These are phyloP conservation scores for Alloascoidea africana DNA, from an alignment of 805 yeast species.

Conservation along the genomic window DNA sequence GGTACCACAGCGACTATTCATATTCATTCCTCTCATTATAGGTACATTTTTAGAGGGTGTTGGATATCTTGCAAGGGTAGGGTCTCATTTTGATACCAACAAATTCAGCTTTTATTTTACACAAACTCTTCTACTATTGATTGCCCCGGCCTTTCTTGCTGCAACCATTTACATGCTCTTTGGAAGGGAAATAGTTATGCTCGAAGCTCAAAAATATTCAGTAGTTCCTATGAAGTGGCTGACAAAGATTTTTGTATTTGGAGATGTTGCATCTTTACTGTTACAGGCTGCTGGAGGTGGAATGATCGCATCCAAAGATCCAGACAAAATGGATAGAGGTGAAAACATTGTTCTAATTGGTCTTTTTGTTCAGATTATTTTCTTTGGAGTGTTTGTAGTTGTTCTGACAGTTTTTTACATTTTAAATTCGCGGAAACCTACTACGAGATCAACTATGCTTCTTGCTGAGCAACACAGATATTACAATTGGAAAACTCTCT, in stretches of 20 bases:
- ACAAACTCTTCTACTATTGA: slow-evolving; percentile 9
- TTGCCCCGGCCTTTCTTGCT: slow-evolving; percentile 13
- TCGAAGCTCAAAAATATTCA: slow-evolving; percentile 7
- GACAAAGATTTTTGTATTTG: slow-evolving; percentile 11
- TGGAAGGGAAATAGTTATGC: slow-evolving; percentile 7
- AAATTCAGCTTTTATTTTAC: slow-evolving; percentile 5
- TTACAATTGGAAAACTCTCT: background rate
- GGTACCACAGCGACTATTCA: too few relatives aligned
- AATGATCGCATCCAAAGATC: slow-evolving; percentile 3
- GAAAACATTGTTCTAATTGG: slow-evolving; percentile 15
- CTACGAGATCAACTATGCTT: background rate
- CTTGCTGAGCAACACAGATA: background rate
- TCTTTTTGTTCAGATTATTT: slow-evolving; percentile 16
- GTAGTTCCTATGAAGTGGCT: slow-evolving; percentile 7
- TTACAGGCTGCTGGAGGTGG: slow-evolving; percentile 14
- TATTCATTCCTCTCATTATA: background rate
- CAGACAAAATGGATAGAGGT: too few relatives aligned
- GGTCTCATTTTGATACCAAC: slow-evolving; percentile 1
- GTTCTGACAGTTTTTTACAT: slow-evolving; percentile 9
- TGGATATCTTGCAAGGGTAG: background rate
- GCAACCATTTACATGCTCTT: slow-evolving; percentile 13
- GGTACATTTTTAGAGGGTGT: background rate
- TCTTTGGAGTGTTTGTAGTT: slow-evolving; percentile 16
- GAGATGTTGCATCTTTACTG: slow-evolving; percentile 12
- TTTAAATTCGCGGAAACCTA: background rate